A percentile compares a stretch with the other conserved stretches of the same genome.
phyloP scores from a whole-genome alignment of 176 grass and related monocot species.

The Avena eriantha region DNA sequence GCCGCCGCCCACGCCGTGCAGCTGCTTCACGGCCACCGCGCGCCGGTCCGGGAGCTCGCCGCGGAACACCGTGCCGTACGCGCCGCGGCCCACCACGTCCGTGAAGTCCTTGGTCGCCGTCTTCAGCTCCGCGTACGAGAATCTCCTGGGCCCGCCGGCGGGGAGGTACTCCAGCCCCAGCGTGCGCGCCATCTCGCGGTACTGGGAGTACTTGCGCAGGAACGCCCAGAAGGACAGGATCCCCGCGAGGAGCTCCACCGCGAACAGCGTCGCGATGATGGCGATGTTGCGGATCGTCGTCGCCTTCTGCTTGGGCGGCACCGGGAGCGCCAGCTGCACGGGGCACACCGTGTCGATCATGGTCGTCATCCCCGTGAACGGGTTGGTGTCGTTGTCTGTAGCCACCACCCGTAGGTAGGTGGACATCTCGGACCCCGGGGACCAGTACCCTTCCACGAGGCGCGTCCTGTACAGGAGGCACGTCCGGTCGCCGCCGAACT shows the following conservation, averaged over 20 bases:
- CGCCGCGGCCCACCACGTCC: constrained; percentile 69
- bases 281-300: constrained; percentile 59
- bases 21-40: constrained; percentile 86
- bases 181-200: constrained; percentile 90
- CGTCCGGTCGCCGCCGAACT: constrained; percentile 59
- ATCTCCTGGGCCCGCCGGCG: constrained; percentile 75
- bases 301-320: constrained; percentile 55
- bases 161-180: constrained; percentile 87
- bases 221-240: constrained; percentile 93
- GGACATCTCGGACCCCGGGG: constrained; percentile 64
- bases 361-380: constrained; percentile 71
- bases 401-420: constrained; percentile 60
- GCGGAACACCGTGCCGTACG: constrained; percentile 80
- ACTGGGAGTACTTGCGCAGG: constrained; percentile 94
- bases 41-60: constrained; percentile 82
- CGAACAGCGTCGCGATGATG: constrained; percentile 77
- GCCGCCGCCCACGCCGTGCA: constrained; percentile 68
- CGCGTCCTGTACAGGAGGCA: constrained; percentile 39
- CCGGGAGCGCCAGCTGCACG: constrained; percentile 54
- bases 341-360: constrained; percentile 84
- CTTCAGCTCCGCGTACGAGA: constrained; percentile 91
- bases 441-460: constrained; percentile 71
- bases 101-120: constrained; percentile 88
- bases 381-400: constrained; percentile 48
- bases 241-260: constrained; percentile 78